Base-by-base conservation (phyloP, 768 basidiomycete genomes). In the Kwoniella sp. region DNA sequence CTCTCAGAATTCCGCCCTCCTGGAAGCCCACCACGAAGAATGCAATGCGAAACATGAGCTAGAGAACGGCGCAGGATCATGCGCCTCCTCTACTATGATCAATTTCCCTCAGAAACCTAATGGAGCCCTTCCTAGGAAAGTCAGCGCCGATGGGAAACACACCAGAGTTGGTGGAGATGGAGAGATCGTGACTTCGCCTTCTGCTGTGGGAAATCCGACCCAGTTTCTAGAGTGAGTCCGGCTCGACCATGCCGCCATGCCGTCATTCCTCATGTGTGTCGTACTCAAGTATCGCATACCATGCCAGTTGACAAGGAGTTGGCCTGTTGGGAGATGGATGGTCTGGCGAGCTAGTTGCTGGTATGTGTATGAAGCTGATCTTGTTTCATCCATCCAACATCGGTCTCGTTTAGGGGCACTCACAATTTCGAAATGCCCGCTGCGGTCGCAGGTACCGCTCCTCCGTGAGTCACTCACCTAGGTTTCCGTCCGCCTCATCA, bases 371-470 rank as follows among this genome's bases (percentile, higher is more conserved):
- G n/a, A n/a, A n/a, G n/a, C n/a, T n/a, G n/a, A n/a, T n/a, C n/a
- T n/a, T n/a, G n/a, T n/a, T n/a, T n/a, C n/a, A n/a, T n/a, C n/a
- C n/a, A n/a, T n/a, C n/a, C n/a, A n/a, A n/a, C n/a, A n/a, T n/a
- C n/a, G n/a, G n/a, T n/a, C n/a, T 44, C 17, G 40, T 9, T 3
- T 19, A 60, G 58, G 24, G 58, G 58, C 8, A 60, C 30, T 12
- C 10, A 33, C 30, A 25, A 60, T 29, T 60, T 60, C n/a, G 29
- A 49, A 2, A 30, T 60, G 8, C 30, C 33, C 19, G 58, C 58
- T 17, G 15, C 17, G 17, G 58, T 60, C 4, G 50, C 52, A 52
- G 58, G 58, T 44, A 60, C 58, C 25, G 47, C 46, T 36, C 58
- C 58, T 12, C 58, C 58, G 58, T 60, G 30, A 60, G 58, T 51